Base-by-base conservation (phyloP, 1,284 basidiomycete species). In the Tylopilus orsonianus region DNA sequence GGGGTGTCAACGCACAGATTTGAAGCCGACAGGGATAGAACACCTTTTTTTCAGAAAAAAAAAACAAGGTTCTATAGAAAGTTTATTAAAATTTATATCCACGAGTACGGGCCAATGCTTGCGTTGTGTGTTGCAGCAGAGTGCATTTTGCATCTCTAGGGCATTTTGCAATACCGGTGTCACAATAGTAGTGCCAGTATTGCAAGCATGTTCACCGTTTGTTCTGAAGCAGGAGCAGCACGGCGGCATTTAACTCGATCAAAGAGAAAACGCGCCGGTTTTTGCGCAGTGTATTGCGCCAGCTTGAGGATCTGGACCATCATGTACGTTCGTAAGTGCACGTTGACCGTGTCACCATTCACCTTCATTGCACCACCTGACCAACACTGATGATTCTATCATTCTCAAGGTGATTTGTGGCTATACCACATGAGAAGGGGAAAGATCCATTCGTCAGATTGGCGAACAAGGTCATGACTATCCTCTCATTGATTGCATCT, bases 401-500 rank as follows among this genome's bases (percentile, higher is more conserved):
- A 52, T 59, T 30, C 37, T 65, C 22, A 62, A 56, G 33, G 43
- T 64, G 2, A 32, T 51, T 0, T 53, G 65, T n/a, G 64, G 62
- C 4, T 65, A 64, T 42, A 29, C 50, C 5, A 49, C 60, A 12
- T 35, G 60, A 36, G 61, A 58, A n/a, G 5, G 54, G 37, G 10
- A 44, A 52, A 0, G 70, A 71, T 47, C 59, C 58, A 0, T 56
- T 67, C 41, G 56, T 70, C 5, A 51, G 55, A 12, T 42, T 66
- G 16, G 59, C 54, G 3, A 50, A 64, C 14, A 48, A 55, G 18
- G 52, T 40, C 8, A 57, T 57, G 41, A 34, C 34, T 8, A 39
- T 59, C 7, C 26, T 65, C 32, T 49, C 58, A 0, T 2, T 44
- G 8, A 22, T 56, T 4, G 26, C 52, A 18, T 6, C 43, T 8